A percentile compares a stretch with the other conserved stretches of the same genome.
Conservation (phyloP, 1,139 yeast genomes). For the Suhomyces terraborum region DNA sequence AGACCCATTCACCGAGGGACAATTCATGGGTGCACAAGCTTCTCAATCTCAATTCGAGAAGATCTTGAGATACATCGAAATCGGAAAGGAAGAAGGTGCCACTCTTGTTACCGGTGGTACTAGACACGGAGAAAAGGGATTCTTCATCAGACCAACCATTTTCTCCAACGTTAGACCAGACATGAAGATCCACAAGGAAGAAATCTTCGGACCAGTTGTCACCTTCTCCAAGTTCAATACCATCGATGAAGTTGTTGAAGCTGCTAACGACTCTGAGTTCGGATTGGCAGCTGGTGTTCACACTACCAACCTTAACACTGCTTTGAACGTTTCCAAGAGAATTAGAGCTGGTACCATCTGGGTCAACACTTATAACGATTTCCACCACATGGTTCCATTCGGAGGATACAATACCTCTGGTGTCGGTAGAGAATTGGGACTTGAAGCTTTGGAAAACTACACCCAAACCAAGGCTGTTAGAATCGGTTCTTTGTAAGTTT, state of each 20-base stretch:
- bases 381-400: constrained; percentile 78
- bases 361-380: constrained; percentile 83
- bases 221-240: constrained; percentile 72
- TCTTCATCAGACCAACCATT: constrained; percentile 76
- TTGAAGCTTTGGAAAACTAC: constrained; percentile 80
- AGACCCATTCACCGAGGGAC: constrained; percentile 70
- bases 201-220: constrained; percentile 87
- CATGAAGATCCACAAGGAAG: constrained; percentile 74
- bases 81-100: constrained; percentile 78
- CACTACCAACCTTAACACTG: constrained; percentile 52
- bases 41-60: constrained; percentile 73
- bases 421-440: constrained; percentile 91
- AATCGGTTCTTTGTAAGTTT: constrained; percentile 29
- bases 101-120: constrained; percentile 76
- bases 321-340: constrained; percentile 60
- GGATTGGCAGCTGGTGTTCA: constrained; percentile 89
- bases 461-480: constrained; percentile 81
- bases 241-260: constrained; percentile 65
- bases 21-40: constrained; percentile 87
- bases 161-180: constrained; percentile 68
- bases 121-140: constrained; percentile 68
- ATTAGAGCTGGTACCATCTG: constrained; percentile 82
- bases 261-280: constrained; percentile 74
- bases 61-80: constrained; percentile 69
- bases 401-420: constrained; percentile 91